These are phyloP conservation scores for Rhodosporidiobolus odoratus DNA, from an alignment of 768 basidiomycete species.

Conservation along the genomic window DNA sequence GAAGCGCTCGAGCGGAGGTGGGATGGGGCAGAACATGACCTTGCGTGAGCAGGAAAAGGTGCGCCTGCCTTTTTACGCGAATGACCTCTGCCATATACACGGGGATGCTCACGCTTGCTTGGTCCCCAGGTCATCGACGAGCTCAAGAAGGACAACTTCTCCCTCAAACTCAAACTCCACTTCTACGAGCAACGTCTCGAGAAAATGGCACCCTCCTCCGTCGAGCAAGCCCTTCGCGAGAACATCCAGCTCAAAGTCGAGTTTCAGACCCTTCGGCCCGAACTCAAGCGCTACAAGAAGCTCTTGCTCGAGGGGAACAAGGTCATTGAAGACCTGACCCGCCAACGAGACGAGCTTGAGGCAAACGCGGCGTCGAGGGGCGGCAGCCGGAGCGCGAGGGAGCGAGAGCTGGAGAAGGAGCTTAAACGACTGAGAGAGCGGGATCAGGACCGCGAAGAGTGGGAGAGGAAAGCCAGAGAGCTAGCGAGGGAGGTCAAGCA, in stretches of 20 bases:
- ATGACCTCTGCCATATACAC: constrained; percentile 5
- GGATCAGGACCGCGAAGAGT: constrained; percentile 7
- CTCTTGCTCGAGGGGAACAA: constrained; percentile 36
- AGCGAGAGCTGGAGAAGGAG: constrained; percentile 39
- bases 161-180: constrained; percentile 89
- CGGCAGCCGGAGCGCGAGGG: constrained; percentile 41
- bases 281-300: constrained; percentile 43
- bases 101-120: neutral
- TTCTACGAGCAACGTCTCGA: constrained; percentile 90
- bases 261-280: constrained; percentile 42
- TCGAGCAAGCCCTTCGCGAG: constrained; percentile 71
- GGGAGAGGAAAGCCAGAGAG: constrained; percentile 35
- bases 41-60: constrained; percentile 97
- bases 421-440: constrained; percentile 33
- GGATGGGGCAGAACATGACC: constrained; percentile 54
- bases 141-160: constrained; percentile 95
- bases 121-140: constrained; percentile 75
- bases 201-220: constrained; percentile 67
- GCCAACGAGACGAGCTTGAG: constrained; percentile 27
- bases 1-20: neutral
- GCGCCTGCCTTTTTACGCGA: constrained; percentile 33
- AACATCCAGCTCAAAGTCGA: constrained; percentile 59
- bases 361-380: constrained; percentile 17
- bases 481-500: constrained; percentile 41
- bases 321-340: constrained; percentile 30